Conservation (phyloP, 1,139 yeast genomes). For the Yamadazyma pseudoaaseri region DNA sequence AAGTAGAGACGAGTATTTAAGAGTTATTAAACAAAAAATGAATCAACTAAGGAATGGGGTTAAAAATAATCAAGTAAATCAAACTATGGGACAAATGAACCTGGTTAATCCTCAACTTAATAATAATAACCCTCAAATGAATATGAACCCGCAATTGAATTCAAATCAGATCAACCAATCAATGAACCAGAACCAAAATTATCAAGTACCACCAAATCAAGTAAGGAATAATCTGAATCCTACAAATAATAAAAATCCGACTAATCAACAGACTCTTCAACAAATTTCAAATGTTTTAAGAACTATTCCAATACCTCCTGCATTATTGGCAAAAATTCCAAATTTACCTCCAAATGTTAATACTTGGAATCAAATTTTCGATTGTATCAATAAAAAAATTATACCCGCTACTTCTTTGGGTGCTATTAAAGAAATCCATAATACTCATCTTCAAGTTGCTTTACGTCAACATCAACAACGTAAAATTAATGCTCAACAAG, state of each 20-base stretch:
- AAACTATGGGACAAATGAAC: constrained; percentile 1
- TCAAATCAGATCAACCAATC: constrained; percentile 2
- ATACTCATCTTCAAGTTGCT: constrained; percentile 47
- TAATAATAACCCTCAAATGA: constrained; percentile 2
- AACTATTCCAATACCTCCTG: constrained; percentile 73
- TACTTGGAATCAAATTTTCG: constrained; percentile 83
- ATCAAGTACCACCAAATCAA: neutral
- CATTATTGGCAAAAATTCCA: constrained; percentile 68
- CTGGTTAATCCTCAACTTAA: constrained; percentile 2
- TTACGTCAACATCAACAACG: constrained; percentile 37
- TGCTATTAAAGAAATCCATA: constrained; percentile 59
- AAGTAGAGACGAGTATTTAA: constrained; percentile 41
- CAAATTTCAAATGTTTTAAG: constrained; percentile 39
- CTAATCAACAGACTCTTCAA: constrained; percentile 29
- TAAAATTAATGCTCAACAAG: constrained; percentile 19
- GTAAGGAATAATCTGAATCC: neutral
- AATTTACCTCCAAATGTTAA: constrained; percentile 77
- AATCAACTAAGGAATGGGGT: constrained; percentile 32
- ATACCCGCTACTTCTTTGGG: constrained; percentile 56
- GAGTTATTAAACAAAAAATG: constrained; percentile 39
- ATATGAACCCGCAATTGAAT: constrained; percentile 1
- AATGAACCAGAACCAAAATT: constrained; percentile 9
- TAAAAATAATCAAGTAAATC: constrained; percentile 10
- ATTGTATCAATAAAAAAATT: constrained; percentile 58
- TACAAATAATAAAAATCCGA: constrained; percentile 7